Evolutionary conservation across 345 rosid species (phyloP).

Genomic region (Angophora floribunda): DNA sequence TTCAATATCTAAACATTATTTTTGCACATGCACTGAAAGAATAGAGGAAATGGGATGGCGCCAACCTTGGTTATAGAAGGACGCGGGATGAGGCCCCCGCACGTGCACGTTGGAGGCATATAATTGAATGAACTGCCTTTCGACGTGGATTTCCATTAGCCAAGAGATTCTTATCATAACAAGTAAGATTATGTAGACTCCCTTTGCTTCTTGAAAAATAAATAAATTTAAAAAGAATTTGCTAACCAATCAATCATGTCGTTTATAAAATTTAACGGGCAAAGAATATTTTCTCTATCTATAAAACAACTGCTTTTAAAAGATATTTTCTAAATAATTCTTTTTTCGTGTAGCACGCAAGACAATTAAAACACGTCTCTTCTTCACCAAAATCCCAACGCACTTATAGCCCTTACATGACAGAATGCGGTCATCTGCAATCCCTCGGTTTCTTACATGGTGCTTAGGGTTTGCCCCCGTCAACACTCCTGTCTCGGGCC

Average conservation of each 20-base stretch:
- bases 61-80: not conserved
- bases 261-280: no score
- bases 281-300: no score
- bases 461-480: not conserved
- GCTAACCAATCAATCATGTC: rapidly evolving
- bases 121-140: rapidly evolving
- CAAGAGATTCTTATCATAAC: no score
- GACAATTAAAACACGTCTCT: not conserved
- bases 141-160: not conserved
- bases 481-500: no score
- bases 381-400: not conserved
- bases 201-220: not conserved
- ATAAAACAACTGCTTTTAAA: no score
- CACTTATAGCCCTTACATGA: not conserved
- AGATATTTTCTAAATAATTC: no score
- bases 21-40: not conserved
- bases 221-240: not conserved
- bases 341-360: rapidly evolving
- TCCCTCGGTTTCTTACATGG: not conserved
- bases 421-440: not conserved
- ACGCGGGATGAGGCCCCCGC: not conserved
- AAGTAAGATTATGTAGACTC: rapidly evolving
- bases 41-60: not conserved
- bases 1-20: not conserved
- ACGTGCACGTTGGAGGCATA: not conserved